Conservation (phyloP, 176 grass and related monocot genomes). For the Oryza meyeriana region DNA sequence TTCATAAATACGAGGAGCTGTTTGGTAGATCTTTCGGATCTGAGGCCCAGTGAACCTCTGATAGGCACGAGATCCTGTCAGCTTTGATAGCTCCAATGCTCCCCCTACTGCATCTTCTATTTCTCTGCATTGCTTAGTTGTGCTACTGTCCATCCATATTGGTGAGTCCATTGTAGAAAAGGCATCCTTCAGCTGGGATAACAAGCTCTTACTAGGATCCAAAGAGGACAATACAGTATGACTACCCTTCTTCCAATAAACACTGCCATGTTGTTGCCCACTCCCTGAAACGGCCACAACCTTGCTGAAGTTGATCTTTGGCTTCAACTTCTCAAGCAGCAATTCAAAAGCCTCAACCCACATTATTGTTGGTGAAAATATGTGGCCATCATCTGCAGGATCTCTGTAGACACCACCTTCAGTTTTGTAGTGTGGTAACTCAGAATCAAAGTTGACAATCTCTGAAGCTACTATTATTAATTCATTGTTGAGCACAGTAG, state of each 20-base stretch:
- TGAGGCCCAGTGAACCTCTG: conserved; percentile 95
- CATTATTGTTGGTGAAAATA: conserved; percentile 86
- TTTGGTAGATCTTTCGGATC: conserved; percentile 79
- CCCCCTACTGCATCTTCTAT: conserved; percentile 86
- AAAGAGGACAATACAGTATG: conserved; percentile 58
- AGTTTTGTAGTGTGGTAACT: conserved; percentile 78
- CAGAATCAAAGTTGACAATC: conserved; percentile 82
- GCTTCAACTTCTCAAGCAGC: conserved; percentile 77
- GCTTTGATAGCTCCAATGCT: conserved; percentile 77
- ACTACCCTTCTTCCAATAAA: conserved; percentile 88
- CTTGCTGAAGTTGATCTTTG: conserved; percentile 64
- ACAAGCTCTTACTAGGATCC: conserved; percentile 61
- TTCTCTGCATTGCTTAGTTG: conserved; percentile 88
- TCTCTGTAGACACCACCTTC: conserved; percentile 91
- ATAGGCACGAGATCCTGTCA: conserved; percentile 83
- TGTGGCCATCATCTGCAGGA: conserved; percentile 59
- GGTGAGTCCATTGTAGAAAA: conserved; percentile 83
- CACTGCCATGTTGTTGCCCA: conserved; percentile 93
- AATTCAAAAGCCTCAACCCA: conserved; percentile 92
- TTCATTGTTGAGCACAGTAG: conserved; percentile 70
- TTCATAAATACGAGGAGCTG: conserved; percentile 52
- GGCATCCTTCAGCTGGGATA: conserved; percentile 54
- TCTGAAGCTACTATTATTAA: conserved; percentile 68
- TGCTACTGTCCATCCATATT: conserved; percentile 99
- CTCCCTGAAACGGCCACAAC: conserved; percentile 76